Evolutionary conservation across 2,329 filamentous ascomycete genomes (phyloP).

Genomic region (Ophiosphaerella herpotricha): DNA sequence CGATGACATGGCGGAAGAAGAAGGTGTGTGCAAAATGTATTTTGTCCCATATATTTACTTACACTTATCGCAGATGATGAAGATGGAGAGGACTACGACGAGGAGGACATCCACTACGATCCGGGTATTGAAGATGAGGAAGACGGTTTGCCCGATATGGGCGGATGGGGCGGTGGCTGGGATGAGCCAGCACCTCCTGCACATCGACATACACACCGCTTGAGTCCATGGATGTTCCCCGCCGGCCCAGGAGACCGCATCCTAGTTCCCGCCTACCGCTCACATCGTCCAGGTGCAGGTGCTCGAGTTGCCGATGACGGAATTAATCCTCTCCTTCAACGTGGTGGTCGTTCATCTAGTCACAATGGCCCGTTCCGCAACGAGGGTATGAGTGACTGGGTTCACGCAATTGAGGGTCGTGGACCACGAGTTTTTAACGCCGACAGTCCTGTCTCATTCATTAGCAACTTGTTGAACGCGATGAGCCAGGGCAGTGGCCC

Average conservation of each 20-base stretch:
- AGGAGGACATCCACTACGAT: conserved; percentile 65
- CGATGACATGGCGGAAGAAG: conserved; percentile 60
- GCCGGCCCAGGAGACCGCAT: conserved; percentile 55
- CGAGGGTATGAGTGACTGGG: conserved; percentile 58
- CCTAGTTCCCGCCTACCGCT: conserved; percentile 52
- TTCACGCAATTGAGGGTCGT: conserved; percentile 56
- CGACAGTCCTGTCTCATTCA: conserved; percentile 59
- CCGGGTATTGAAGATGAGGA: conserved; percentile 56
- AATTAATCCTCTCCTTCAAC: conserved; percentile 82
- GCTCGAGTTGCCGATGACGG: conserved; percentile 74
- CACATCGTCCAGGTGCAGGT: conserved; percentile 59
- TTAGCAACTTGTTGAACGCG: conserved; percentile 62
- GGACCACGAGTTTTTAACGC: conserved; percentile 52
- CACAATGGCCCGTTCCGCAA: conserved; percentile 30
- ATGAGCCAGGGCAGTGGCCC: conserved; percentile 50
- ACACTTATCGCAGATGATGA: conserved; percentile 49
- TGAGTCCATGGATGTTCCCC: conserved; percentile 63
- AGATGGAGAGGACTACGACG: conserved; percentile 72
- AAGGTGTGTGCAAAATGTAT: conserved; percentile 55
- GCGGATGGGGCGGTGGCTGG: conserved; percentile 59
- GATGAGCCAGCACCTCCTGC: conserved; percentile 49
- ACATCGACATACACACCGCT: conserved; percentile 57
- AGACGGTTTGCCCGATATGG: conserved; percentile 46
- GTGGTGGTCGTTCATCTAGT: conserved; percentile 49
- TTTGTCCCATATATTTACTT: conserved; percentile 37